Evolutionary conservation across 768 basidiomycete species (phyloP).

Genomic region (Leccinellum albellum): DNA sequence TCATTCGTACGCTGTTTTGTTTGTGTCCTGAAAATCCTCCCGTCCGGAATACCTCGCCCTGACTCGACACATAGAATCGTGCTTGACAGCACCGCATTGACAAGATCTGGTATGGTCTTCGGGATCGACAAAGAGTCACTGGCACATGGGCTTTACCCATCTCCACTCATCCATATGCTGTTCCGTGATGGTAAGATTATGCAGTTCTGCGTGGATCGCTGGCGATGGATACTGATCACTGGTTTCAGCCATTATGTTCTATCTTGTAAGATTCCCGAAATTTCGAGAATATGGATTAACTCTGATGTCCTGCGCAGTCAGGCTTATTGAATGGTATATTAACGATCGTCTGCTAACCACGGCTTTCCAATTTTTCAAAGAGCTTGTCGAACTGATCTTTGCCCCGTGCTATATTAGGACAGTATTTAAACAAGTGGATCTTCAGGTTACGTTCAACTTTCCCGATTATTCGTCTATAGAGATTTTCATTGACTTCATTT

Average conservation of each 20-base stretch:
- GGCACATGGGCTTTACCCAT: neutral
- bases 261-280: neutral
- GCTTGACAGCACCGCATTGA: slow-evolving; percentile 7
- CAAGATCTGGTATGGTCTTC: slow-evolving; percentile 3
- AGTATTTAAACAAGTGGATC: neutral
- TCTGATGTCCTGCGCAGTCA: neutral
- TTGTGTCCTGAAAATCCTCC: neutral
- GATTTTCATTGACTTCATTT: neutral
- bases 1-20: neutral
- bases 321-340: neutral
- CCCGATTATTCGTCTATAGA: too few relatives aligned
- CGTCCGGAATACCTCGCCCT: neutral
- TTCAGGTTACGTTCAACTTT: neutral
- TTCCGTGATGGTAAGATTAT: slow-evolving; percentile 10
- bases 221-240: neutral
- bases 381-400: neutral
- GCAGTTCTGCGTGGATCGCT: neutral
- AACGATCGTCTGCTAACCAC: neutral
- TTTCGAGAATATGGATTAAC: neutral
- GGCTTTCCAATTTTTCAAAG: neutral
- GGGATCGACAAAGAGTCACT: slow-evolving; percentile 1
- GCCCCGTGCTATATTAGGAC: neutral
- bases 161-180: slow-evolving; percentile 3
- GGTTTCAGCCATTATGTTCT: slow-evolving; percentile 6
- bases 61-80: neutral